Evolutionary conservation across 202 grass and related monocot species (phyloP), one percentile per base, ranked within the genome.

Genomic region (Saccharum hybrid): DNA sequence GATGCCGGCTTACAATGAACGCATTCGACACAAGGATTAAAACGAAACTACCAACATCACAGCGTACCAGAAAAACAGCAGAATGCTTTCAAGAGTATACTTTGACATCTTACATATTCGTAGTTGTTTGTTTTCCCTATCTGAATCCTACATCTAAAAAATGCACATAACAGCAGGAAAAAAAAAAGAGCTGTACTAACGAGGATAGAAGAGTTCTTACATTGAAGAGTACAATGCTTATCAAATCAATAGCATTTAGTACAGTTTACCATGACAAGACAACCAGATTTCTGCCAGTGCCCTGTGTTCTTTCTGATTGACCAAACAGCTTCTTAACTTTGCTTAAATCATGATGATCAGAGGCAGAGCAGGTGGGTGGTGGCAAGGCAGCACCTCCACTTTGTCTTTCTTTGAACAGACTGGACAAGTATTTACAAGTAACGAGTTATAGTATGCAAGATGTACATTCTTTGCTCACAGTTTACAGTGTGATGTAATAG

Each of bases 291-390:
- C 68, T 72, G 15, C 63, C 68, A 64, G 67, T 72, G 65, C 40
- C 40, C 7, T 70, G 68, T 1, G 1, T 15, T 43, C 81, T 49
- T 0, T 75, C 42, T 13, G 51, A 57, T 41, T 28, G 68, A 59
- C 31, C 42, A 56, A 81, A 86, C 13, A 83, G 5, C 82, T 90
- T 83, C 73, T 88, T 18, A 66, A 63, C 57, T 14, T 12, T 1
- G 61, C 2, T 11, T 14, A 63, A 63, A 42, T 84, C 38, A 85
- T 78, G 6, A 11, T 68, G 63, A 52, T 51, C 43, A 51, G 63
- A 68, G 43, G 42, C 63, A 51, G 43, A 54, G 63, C 43, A 54
- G 42, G 62, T 79, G 16, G 66, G 42, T n/a, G 41, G 4, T 79
- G 23, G 62, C 42, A 33, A 18, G 62, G 62, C 16, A 79, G 62